Percentiles rank a stretch among this genome's conserved stretches.
phyloP scores from a whole-genome alignment of 805 yeast species.

The Starmerella lactis-condensi region DNA sequence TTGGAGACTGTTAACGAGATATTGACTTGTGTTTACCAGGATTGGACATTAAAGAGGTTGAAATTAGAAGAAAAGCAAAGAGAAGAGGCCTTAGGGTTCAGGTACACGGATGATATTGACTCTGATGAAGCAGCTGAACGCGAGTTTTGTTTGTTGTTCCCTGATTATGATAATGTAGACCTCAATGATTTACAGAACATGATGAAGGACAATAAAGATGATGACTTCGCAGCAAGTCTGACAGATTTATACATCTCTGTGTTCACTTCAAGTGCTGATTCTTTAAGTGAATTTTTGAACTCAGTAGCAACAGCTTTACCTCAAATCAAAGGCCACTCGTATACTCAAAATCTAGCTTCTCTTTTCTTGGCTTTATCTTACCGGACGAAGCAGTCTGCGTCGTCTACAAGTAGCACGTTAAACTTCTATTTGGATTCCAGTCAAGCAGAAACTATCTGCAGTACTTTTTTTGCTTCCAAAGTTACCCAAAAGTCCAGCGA shows the following conservation, averaged over 20 bases:
- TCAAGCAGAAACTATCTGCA: constrained; percentile 39
- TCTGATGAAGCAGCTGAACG: constrained; percentile 37
- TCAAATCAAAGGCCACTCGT: constrained; percentile 1
- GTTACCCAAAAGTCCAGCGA: constrained; percentile 30
- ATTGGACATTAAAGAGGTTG: constrained; percentile 64
- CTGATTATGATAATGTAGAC: constrained; percentile 55
- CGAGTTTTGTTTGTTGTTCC: constrained; percentile 70
- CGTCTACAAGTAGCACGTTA: constrained; percentile 24
- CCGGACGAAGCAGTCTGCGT: background rate
- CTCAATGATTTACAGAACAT: constrained; percentile 1
- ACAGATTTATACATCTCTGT: constrained; percentile 21
- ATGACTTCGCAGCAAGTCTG: constrained; percentile 18
- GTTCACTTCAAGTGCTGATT: background rate
- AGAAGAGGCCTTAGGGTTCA: constrained; percentile 44
- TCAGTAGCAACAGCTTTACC: constrained; percentile 3
- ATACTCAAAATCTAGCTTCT: constrained; percentile 8
- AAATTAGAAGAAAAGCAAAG: constrained; percentile 46
- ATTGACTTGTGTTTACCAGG: constrained; percentile 45
- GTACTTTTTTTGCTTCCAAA: constrained; percentile 32
- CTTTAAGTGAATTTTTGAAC: background rate
- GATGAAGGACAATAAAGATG: constrained; percentile 2
- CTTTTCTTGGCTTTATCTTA: constrained; percentile 8
- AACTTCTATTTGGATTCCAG: constrained; percentile 51
- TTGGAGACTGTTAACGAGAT: constrained; percentile 14
- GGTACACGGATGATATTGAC: constrained; percentile 39